A percentile compares a stretch with the other conserved stretches of the same genome.
These are phyloP conservation scores for Periconia macrospinosa DNA, from an alignment of 2,329 filamentous ascomycete species.

Conservation along the genomic window DNA sequence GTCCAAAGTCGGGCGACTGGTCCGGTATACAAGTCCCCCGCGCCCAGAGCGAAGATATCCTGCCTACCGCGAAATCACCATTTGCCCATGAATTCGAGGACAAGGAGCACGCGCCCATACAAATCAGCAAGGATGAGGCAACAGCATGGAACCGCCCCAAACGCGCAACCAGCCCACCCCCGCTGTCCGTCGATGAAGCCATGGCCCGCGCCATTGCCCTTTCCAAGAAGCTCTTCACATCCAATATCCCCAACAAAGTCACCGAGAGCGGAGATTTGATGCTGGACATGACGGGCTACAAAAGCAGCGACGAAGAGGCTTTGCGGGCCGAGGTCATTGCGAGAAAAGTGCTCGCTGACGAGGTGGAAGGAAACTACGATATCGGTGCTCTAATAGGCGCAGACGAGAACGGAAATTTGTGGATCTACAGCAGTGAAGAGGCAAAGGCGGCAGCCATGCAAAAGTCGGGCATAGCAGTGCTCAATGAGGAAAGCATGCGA, in stretches of 20 bases:
- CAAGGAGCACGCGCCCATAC: conserved; percentile 30
- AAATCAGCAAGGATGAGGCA: conserved; percentile 36
- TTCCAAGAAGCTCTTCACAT: conserved; percentile 82
- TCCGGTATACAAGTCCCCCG: conserved; percentile 42
- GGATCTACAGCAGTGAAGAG: conserved; percentile 98
- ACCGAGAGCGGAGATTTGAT: conserved; percentile 92
- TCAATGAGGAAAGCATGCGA: conserved; percentile 56
- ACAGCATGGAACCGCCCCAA: conserved; percentile 38
- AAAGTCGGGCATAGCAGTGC: conserved; percentile 54
- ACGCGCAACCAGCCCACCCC: conserved; percentile 76
- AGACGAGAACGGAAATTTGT: conserved; percentile 94
- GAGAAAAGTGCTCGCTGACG: conserved; percentile 87
- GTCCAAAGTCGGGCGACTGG: conserved; percentile 40
- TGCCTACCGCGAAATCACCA: conserved; percentile 48
- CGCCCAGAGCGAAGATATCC: conserved; percentile 57
- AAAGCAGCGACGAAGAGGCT: conserved; percentile 89
- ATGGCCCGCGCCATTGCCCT: conserved; percentile 80
- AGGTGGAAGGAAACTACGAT: conserved; percentile 92
- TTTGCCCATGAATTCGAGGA: conserved; percentile 36
- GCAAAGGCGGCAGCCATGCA: conserved; percentile 87
- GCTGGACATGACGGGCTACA: conserved; percentile 97
- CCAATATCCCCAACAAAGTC: conserved; percentile 91
- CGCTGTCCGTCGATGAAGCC: conserved; percentile 71
- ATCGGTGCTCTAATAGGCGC: conserved; percentile 94
- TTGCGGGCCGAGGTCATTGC: conserved; percentile 91